phyloP scores from a whole-genome alignment of 2,329 filamentous ascomycete species.

The Spiromastix sp. region DNA sequence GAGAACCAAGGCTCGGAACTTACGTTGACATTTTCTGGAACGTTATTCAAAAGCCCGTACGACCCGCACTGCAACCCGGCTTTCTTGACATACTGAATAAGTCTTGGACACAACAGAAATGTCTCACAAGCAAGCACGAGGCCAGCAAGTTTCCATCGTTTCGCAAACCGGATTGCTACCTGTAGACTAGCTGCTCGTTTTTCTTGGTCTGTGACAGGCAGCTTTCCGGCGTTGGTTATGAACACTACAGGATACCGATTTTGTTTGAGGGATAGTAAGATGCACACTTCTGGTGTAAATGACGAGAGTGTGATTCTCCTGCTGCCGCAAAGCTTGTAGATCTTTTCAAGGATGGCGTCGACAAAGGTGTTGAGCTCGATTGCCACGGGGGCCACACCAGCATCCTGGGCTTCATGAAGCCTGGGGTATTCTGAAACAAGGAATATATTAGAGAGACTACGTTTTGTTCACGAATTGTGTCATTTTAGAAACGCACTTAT shows the following conservation, averaged over 20 bases:
- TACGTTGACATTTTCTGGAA: conserved; percentile 15
- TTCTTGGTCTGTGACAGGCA: conserved; percentile 17
- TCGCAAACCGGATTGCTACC: conserved; percentile 29
- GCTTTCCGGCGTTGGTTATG: conserved; percentile 19
- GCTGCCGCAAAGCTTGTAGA: conserved; percentile 16
- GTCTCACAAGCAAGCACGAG: conserved; percentile 28
- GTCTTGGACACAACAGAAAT: conserved; percentile 26
- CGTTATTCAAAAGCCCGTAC: conserved; percentile 27
- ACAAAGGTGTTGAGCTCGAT: conserved; percentile 32
- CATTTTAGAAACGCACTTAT: conserved; percentile 28
- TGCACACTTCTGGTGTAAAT: conserved; percentile 20
- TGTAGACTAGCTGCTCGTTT: conserved; percentile 27
- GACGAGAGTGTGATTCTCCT: conserved; percentile 24
- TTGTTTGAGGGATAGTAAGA: conserved; percentile 17
- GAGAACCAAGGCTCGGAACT: conserved; percentile 3
- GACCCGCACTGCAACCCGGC: conserved; percentile 24
- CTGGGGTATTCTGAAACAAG: conserved; percentile 31
- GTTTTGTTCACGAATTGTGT: neutral
- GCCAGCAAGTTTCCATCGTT: conserved; percentile 27
- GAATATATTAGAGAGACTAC: no score
- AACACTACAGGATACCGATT: conserved; percentile 17
- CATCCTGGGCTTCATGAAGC: conserved; percentile 27
- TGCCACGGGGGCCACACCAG: conserved; percentile 23
- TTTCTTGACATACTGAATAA: conserved; percentile 25
- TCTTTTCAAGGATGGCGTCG: conserved; percentile 24